These are phyloP conservation scores for Backusella psychrophila DNA, from an alignment of 192 early-diverging fungal genomes.

Conservation along the genomic window DNA sequence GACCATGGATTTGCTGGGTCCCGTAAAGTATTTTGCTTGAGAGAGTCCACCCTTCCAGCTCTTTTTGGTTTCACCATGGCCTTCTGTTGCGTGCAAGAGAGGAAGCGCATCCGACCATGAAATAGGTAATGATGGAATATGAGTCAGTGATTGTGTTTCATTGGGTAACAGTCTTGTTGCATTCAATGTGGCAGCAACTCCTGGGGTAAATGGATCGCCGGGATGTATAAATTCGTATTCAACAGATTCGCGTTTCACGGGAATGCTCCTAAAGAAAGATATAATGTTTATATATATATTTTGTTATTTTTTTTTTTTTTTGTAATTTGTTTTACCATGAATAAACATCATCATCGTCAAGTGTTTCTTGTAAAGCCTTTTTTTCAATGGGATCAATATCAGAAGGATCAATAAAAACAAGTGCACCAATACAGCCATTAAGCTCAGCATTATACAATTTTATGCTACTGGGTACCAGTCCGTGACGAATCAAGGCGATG, in stretches of 20 bases:
- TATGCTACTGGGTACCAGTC: conserved; percentile 42
- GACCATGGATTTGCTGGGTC: conserved; percentile 45
- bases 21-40: conserved; percentile 48
- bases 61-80: conserved; percentile 37
- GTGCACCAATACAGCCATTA: conserved; percentile 49
- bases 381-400: conserved; percentile 14
- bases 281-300: not conserved
- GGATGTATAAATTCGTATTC: conserved; percentile 12
- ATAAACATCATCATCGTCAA: conserved; percentile 49
- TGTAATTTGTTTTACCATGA: not conserved
- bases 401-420: conserved; percentile 62
- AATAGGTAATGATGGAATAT: conserved; percentile 64
- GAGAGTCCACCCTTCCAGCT: conserved; percentile 52
- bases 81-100: conserved; percentile 27
- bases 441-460: conserved; percentile 55
- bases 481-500: conserved; percentile 59
- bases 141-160: conserved; percentile 42
- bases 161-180: conserved; percentile 32
- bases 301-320: not conserved
- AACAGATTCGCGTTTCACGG: not conserved
- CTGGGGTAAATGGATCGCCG: conserved; percentile 63
- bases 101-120: conserved; percentile 60
- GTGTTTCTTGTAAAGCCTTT: not conserved
- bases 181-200: conserved; percentile 29
- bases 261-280: not conserved